phyloP scores from a whole-genome alignment of 1,139 yeast genomes.

The Lodderomyces pseudojiufengensis region DNA sequence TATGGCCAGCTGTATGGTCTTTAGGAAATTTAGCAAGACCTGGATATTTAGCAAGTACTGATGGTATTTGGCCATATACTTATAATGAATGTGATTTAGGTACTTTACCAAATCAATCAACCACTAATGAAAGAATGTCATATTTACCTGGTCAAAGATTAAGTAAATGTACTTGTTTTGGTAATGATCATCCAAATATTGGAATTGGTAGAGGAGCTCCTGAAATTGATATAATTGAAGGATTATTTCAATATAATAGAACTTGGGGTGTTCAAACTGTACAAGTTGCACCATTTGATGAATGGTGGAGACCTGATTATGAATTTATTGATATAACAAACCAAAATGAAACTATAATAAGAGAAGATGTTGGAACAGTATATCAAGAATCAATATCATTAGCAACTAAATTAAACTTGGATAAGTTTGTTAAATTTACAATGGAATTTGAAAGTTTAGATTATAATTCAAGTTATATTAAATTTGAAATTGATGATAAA shows the following conservation, averaged over 20 bases:
- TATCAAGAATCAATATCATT: constrained; percentile 31
- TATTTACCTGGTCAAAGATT: constrained; percentile 30
- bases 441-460: constrained; percentile 23
- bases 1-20: constrained; percentile 35
- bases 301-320: constrained; percentile 34
- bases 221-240: constrained; percentile 32
- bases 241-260: constrained; percentile 20
- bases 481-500: constrained; percentile 21
- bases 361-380: constrained; percentile 29
- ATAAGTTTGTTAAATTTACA: constrained; percentile 27
- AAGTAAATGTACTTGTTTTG: constrained; percentile 23
- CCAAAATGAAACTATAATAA: constrained; percentile 21
- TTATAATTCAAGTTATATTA: constrained; percentile 21
- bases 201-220: constrained; percentile 34
- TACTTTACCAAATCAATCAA: constrained; percentile 28
- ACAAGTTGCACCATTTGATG: constrained; percentile 34
- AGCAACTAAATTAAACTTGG: constrained; percentile 20
- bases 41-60: constrained; percentile 29
- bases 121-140: constrained; percentile 26
- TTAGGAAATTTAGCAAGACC: constrained; percentile 31
- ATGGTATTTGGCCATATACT: constrained; percentile 34
- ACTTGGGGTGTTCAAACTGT: constrained; percentile 27
- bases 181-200: constrained; percentile 28
- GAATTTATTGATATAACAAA: constrained; percentile 21
- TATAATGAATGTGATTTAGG: constrained; percentile 31